phyloP scores from a whole-genome alignment of 768 basidiomycete species.

The Flagelloscypha sp. region DNA sequence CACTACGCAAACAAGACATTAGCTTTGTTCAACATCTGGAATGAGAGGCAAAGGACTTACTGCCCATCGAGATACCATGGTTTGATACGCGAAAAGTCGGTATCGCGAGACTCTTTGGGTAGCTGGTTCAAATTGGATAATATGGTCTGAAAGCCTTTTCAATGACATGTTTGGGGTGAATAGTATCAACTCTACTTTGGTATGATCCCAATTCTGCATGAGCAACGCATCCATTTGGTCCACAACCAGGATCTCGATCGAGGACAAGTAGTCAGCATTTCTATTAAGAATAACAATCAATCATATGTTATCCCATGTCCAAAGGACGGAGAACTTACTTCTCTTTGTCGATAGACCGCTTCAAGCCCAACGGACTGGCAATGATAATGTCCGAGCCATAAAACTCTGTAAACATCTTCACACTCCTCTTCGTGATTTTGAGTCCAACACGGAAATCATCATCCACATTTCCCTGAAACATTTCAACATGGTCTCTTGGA shows the following conservation, averaged over 20 bases:
- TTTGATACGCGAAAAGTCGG: slow-evolving; percentile 95
- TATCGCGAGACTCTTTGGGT: slow-evolving; percentile 87
- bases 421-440: slow-evolving; percentile 86
- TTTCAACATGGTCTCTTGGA: slow-evolving; percentile 84
- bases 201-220: slow-evolving; percentile 99
- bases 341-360: slow-evolving; percentile 91
- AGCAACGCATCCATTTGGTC: slow-evolving; percentile 89
- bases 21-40: not conserved
- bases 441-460: slow-evolving; percentile 90
- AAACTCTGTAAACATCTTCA: slow-evolving; percentile 88
- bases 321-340: slow-evolving; percentile 44
- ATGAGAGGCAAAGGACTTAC: slow-evolving; percentile 37
- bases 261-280: slow-evolving; percentile 85
- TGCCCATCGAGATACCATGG: slow-evolving; percentile 96
- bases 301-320: too few relatives aligned
- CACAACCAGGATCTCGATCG: slow-evolving; percentile 83
- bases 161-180: not conserved
- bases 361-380: slow-evolving; percentile 86
- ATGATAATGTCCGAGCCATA: slow-evolving; percentile 87
- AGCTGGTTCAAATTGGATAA: slow-evolving; percentile 79
- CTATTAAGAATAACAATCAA: slow-evolving; percentile 27
- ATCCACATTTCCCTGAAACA: slow-evolving; percentile 94
- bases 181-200: slow-evolving; percentile 52
- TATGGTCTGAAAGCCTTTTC: slow-evolving; percentile 51
- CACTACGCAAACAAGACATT: slow-evolving; percentile 34